Evolutionary conservation across 768 basidiomycete species (phyloP).

Genomic region (Trametes maxima): DNA sequence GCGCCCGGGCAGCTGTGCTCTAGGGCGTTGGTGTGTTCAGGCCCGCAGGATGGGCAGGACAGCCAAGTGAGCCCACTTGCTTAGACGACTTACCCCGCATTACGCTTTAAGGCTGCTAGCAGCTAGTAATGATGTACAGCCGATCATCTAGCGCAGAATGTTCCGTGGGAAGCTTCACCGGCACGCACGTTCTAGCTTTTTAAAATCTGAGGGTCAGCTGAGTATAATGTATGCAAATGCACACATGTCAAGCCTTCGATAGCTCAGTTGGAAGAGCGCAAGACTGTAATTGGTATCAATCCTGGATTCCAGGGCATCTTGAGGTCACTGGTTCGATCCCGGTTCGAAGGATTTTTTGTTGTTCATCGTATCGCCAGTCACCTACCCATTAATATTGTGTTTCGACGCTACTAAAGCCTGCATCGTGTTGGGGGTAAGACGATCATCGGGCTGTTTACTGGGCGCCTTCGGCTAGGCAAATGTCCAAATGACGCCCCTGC

Average conservation of each 20-base stretch:
- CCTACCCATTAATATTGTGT: no score
- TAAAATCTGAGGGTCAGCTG: no score
- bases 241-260: slow-evolving; percentile 13
- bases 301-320: slow-evolving; percentile 6
- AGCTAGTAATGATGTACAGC: background rate
- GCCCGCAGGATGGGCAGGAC: background rate
- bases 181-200: background rate
- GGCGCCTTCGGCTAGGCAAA: no score
- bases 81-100: slow-evolving; percentile 2
- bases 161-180: background rate
- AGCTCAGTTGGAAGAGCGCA: slow-evolving; percentile 29
- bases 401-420: no score
- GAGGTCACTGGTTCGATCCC: slow-evolving; percentile 26
- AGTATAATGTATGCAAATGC: no score
- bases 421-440: no score
- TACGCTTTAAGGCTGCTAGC: background rate
- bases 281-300: slow-evolving; percentile 23
- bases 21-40: background rate
- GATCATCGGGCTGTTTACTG: no score
- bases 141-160: slow-evolving; percentile 1
- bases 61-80: background rate
- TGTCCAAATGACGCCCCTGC: no score
- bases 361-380: no score
- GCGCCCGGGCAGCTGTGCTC: background rate
- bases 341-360: slow-evolving; percentile 23